Conservation (phyloP, 2,329 filamentous ascomycete genomes). For the Macroventuria anomochaeta region DNA sequence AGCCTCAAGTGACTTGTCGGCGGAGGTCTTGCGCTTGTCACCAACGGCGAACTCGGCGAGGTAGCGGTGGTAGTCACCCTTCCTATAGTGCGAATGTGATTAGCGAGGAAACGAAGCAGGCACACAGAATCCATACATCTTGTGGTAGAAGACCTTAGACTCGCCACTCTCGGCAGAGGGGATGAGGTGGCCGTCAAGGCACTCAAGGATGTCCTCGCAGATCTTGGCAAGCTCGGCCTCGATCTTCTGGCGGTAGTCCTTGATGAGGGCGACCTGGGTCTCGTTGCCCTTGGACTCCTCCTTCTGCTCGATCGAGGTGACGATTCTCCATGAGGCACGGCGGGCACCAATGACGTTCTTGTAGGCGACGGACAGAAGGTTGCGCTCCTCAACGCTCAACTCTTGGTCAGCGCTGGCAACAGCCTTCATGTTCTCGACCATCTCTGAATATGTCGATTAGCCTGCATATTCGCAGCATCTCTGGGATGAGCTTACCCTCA, state of each 20-base stretch:
- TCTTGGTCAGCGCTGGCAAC: constrained; percentile 80
- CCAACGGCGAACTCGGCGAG: constrained; percentile 95
- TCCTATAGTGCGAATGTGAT: constrained; percentile 65
- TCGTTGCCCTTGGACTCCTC: constrained; percentile 99
- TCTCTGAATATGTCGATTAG: constrained; percentile 67
- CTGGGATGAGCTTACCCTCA: constrained; percentile 71
- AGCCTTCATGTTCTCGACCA: constrained; percentile 99
- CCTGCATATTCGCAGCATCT: constrained; percentile 8
- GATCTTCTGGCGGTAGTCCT: constrained; percentile 99
- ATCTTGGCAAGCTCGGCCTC: constrained; percentile 96
- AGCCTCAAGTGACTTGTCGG: constrained; percentile 92
- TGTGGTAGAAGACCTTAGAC: constrained; percentile 99
- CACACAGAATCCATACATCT: constrained; percentile 73
- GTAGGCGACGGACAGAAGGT: constrained; percentile 96
- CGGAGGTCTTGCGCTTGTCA: constrained; percentile 93
- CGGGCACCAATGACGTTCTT: constrained; percentile 98
- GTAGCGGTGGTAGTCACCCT: constrained; percentile 99
- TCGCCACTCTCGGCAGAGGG: constrained; percentile 93
- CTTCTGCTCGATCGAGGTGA: constrained; percentile 99
- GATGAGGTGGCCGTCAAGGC: constrained; percentile 92
- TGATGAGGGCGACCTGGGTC: constrained; percentile 87
- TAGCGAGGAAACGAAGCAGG: constrained; percentile 12
- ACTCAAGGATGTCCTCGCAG: constrained; percentile 95
- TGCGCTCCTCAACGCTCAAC: constrained; percentile 86
- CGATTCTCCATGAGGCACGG: constrained; percentile 97